Percentiles rank a stretch among this genome's conserved stretches.
Evolutionary conservation across 306 rosid species (phyloP).

Genomic region (Boehmeria nivea): DNA sequence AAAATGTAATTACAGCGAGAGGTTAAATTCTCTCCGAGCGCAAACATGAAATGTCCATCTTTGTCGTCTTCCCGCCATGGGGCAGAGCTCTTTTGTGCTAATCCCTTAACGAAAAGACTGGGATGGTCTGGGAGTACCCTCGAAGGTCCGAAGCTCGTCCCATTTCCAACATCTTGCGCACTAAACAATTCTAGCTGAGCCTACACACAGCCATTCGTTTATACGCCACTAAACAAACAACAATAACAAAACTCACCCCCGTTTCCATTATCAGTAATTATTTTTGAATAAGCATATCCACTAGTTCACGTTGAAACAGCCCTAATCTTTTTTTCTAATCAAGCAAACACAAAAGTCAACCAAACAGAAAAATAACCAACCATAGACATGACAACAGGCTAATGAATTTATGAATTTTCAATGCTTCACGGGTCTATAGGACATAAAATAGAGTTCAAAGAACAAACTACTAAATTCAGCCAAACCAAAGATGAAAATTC

Average conservation of each 20-base stretch:
- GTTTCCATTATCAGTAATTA: too few species aligned
- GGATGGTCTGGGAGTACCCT: slow-evolving; percentile 42
- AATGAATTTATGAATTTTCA: neutral
- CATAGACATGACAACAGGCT: too few species aligned
- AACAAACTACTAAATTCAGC: too few species aligned
- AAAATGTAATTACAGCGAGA: slow-evolving; percentile 79
- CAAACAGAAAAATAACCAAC: too few species aligned
- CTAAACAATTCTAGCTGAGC: slow-evolving; percentile 39
- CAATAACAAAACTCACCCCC: slow-evolving; percentile 15
- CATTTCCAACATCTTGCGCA: slow-evolving; percentile 46
- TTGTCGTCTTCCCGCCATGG: slow-evolving; percentile 80
- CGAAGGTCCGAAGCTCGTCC: slow-evolving; percentile 42
- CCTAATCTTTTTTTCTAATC: slow-evolving; percentile 1
- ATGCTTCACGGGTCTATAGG: slow-evolving; percentile 9
- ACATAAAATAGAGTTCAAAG: slow-evolving; percentile 2
- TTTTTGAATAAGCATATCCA: too few species aligned
- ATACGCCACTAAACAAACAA: slow-evolving; percentile 41
- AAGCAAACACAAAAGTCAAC: slow-evolving; percentile 15
- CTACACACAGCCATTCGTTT: slow-evolving; percentile 52
- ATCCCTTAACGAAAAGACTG: slow-evolving; percentile 47
- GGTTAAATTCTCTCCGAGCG: slow-evolving; percentile 81
- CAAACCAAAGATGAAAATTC: too few species aligned
- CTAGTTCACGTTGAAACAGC: too few species aligned
- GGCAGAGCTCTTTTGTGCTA: slow-evolving; percentile 77
- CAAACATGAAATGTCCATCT: slow-evolving; percentile 91